Base-by-base conservation (phyloP, 345 rosid genomes). In the Mangifera indica region DNA sequence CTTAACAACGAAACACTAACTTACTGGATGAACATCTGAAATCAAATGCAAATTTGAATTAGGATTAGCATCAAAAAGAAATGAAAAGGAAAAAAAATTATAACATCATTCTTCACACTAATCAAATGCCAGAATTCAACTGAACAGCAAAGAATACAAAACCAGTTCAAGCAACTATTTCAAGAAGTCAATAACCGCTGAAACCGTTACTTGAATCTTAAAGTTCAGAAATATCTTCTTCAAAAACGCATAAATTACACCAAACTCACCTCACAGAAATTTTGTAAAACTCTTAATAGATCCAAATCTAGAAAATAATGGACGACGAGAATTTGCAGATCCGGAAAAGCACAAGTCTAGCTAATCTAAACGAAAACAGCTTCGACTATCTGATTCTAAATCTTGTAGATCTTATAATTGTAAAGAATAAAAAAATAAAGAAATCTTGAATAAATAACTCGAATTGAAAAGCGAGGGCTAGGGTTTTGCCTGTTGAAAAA, bases 401-500 rank as follows among this genome's bases (percentile, higher is more conserved):
- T 74, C 78, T 69, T 51, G 58, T 57, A 73, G 88, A 84, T 85
- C 89, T 83, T 34, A 73, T 76, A 74, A 71, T 81, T 25, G 73
- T 37, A 37, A 7, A 0, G 40, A 52, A 72, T 2, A 70, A 24
- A 3, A 14, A 4, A 29, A 44, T 3, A 21, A 32, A 44, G 58
- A 63, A 25, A 59, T 11, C 7, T 29, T 26, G 18, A 72, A 3
- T 12, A 12, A 13, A 12, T 22, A 29, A 56, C 45, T 18, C 24
- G 60, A 29, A 64, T 51, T 26, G 21, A 46, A 54, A 42, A 71
- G 69, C 75, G 74, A 80, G 87, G 87, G 81, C 74, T 81, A 85
- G 86, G 86, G 88, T 78, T 85, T 67, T 66, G 75, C 26, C 60
- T 76, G 66, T 70, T 44, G 20, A 40, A 73, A 78, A 59, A 55